phyloP scores from a whole-genome alignment of 1,284 basidiomycete genomes.

The Ustilago bromivora region DNA sequence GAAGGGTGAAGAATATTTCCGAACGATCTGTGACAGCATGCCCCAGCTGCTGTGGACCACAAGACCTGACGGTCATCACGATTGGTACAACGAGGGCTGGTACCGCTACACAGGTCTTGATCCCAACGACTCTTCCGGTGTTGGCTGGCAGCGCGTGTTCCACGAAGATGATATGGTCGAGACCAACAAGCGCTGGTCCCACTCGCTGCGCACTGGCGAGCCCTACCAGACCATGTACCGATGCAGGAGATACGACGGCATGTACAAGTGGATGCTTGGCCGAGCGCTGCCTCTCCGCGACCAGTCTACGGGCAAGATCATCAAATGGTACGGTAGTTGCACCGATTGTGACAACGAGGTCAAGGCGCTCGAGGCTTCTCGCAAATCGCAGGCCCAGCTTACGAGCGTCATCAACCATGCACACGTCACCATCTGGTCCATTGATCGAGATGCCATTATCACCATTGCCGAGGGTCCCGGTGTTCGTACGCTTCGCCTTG shows the following conservation, averaged over 20 bases:
- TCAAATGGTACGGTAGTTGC: slow-evolving; percentile 69
- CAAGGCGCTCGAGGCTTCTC: slow-evolving; percentile 60
- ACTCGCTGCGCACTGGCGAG: slow-evolving; percentile 69
- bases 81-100: slow-evolving; percentile 64
- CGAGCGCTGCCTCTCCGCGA: slow-evolving; percentile 66
- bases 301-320: slow-evolving; percentile 55
- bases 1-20: slow-evolving; percentile 61
- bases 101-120: slow-evolving; percentile 68
- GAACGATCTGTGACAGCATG: slow-evolving; percentile 61
- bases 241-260: slow-evolving; percentile 60
- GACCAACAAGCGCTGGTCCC: slow-evolving; percentile 62
- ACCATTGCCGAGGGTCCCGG: slow-evolving; percentile 65
- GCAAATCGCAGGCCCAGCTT: slow-evolving; percentile 61
- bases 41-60: slow-evolving; percentile 70
- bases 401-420: slow-evolving; percentile 66
- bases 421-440: slow-evolving; percentile 65
- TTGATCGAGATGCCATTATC: slow-evolving; percentile 59
- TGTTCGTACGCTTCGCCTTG: slow-evolving; percentile 60
- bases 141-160: slow-evolving; percentile 69
- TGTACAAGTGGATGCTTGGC: slow-evolving; percentile 67
- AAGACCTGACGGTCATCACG: slow-evolving; percentile 63
- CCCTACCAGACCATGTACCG: slow-evolving; percentile 69
- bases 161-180: slow-evolving; percentile 69
- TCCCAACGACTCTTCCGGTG: slow-evolving; percentile 56
- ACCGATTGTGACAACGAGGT: slow-evolving; percentile 65